Conservation (phyloP, 257 asterid genomes). For the Gentiana macrophylla region DNA sequence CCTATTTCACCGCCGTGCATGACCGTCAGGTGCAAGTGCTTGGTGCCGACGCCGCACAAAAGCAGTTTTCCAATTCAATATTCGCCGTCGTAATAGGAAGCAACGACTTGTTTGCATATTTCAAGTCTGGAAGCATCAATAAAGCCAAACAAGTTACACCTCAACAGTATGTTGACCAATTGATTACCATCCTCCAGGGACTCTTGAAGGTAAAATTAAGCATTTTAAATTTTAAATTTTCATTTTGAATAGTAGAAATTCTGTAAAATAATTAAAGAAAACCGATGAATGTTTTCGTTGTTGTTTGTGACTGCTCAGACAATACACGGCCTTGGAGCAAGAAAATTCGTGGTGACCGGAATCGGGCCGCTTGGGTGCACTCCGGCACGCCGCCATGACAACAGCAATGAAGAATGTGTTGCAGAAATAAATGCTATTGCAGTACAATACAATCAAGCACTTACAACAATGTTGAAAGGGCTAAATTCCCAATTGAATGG, state of each 20-base stretch:
- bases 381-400: constrained; percentile 34
- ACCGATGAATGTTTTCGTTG: neutral
- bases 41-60: constrained; percentile 23
- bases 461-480: constrained; percentile 29
- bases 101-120: constrained; percentile 57
- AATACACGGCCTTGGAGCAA: constrained; percentile 49
- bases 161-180: constrained; percentile 41
- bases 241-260: neutral
- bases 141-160: constrained; percentile 19
- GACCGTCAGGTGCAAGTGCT: constrained; percentile 29
- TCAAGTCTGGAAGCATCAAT: constrained; percentile 11
- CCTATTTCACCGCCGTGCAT: constrained; percentile 30
- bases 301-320: constrained; percentile 15
- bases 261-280: too few species aligned
- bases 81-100: constrained; percentile 62
- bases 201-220: constrained; percentile 36
- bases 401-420: constrained; percentile 38
- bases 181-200: constrained; percentile 48
- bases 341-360: constrained; percentile 39
- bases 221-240: neutral
- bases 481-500: constrained; percentile 35
- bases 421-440: constrained; percentile 39
- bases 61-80: constrained; percentile 48
- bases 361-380: constrained; percentile 53
- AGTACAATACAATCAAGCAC: constrained; percentile 35